Evolutionary conservation across 306 rosid genomes (phyloP), one percentile per base, ranked within the genome.

Genomic region (Quercus alba): DNA sequence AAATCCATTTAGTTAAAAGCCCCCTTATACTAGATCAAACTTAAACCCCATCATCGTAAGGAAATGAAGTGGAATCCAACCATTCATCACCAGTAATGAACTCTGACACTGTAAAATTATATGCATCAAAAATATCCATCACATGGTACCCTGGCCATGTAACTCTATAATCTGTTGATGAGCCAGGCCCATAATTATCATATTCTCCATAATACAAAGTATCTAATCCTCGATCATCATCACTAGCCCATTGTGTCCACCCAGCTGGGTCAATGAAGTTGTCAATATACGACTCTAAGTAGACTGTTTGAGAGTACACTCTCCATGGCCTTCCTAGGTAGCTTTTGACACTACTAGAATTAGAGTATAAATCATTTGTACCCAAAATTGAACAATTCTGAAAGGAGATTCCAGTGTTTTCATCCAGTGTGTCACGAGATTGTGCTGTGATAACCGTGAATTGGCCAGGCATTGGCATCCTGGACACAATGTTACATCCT

Each of bases 251-350:
- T 28, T 63, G 5, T 1, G 26, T 91, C 97, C 97, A 93, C 54
- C 97, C 94, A 11, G 7, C 18, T 11, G 91, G 88, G 64, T 91
- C 91, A 61, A 93, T 81, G 56, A 91, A 91, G 30, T 72, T 87
- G 83, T 82, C 94, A 41, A 93, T 79, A 52, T 86, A 89, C 1
- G 97, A 88, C 81, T 87, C 89, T 4, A 93, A 55, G 56, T 6
- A 77, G 25, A 91, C 94, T 1, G 94, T 86, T 5, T 87, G 82
- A 69, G 97, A 88, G 82, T 75, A 89, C 1, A 23, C 76, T 85
- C 83, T 85, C 97, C 97, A 93, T 0, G 97, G 97, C 71, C 97
- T 77, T 13, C 97, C 97, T 5, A 93, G 83, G 86, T 89, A 93
- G 84, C 93, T 91, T 79, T 84, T 85, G 49, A 91, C 67, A 25